Percentiles rank a stretch among this genome's conserved stretches.
These are phyloP conservation scores for Fusarium subglutinans DNA, from an alignment of 2,329 filamentous ascomycete genomes.

Conservation along the genomic window DNA sequence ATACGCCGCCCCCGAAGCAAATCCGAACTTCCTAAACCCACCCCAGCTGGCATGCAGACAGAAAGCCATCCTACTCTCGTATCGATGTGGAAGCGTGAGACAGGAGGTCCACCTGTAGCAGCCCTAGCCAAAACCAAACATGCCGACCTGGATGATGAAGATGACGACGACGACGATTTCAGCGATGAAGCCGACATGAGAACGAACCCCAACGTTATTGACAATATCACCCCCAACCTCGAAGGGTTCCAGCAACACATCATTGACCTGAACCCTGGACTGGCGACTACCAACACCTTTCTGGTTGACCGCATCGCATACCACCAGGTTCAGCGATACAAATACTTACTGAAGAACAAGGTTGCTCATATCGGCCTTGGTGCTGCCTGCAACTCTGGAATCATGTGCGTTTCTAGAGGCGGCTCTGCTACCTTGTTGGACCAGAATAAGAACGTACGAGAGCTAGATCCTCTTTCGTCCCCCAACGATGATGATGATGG, in stretches of 20 bases:
- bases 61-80: conserved; percentile 57
- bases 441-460: conserved; percentile 66
- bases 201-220: conserved; percentile 70
- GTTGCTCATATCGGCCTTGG: conserved; percentile 74
- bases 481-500: conserved; percentile 68
- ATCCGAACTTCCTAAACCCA: conserved; percentile 59
- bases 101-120: conserved; percentile 64
- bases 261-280: conserved; percentile 75
- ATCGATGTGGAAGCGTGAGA: conserved; percentile 59
- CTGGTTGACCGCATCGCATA: conserved; percentile 84
- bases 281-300: conserved; percentile 65
- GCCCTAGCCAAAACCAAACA: conserved; percentile 50
- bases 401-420: conserved; percentile 72
- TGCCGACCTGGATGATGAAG: conserved; percentile 55
- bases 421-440: conserved; percentile 72
- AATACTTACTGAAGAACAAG: conserved; percentile 74
- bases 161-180: conserved; percentile 64
- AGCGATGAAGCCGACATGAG: conserved; percentile 68
- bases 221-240: conserved; percentile 75
- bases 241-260: conserved; percentile 83
- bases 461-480: conserved; percentile 64
- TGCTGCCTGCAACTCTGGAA: conserved; percentile 67
- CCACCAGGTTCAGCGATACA: conserved; percentile 83
- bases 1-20: conserved; percentile 66
- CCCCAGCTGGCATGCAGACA: conserved; percentile 39